Evolutionary conservation across 1,284 basidiomycete species (phyloP).

Genomic region (Ganoderma lingzhi): DNA sequence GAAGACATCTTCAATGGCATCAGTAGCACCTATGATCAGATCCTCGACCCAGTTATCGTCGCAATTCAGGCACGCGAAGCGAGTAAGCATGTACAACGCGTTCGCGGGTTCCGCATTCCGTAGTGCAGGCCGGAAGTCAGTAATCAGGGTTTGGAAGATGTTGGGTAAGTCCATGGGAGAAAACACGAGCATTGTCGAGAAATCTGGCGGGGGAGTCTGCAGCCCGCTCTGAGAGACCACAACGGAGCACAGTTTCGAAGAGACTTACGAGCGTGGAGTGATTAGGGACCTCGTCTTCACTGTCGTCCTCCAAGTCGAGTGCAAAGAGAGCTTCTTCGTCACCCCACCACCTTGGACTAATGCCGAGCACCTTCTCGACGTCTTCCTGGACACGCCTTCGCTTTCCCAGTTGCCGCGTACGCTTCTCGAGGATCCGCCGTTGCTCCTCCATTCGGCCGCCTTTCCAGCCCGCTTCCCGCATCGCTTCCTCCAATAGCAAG

Average conservation of each 20-base stretch:
- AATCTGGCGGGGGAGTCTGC: slow-evolving; percentile 77
- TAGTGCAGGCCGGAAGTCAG: slow-evolving; percentile 70
- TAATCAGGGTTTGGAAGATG: slow-evolving; percentile 85
- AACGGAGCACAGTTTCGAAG: slow-evolving; percentile 14
- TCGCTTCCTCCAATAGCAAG: slow-evolving; percentile 80
- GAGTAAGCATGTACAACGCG: slow-evolving; percentile 83
- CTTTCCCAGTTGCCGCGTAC: slow-evolving; percentile 61
- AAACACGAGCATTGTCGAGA: slow-evolving; percentile 91
- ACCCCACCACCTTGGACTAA: slow-evolving; percentile 75
- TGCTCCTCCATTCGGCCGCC: slow-evolving; percentile 72
- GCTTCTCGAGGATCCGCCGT: slow-evolving; percentile 64
- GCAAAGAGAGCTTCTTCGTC: slow-evolving; percentile 44
- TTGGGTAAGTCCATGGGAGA: slow-evolving; percentile 78
- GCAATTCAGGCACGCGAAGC: slow-evolving; percentile 87
- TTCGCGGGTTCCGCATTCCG: slow-evolving; percentile 85
- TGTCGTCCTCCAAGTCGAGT: slow-evolving; percentile 53
- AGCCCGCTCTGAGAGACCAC: slow-evolving; percentile 31
- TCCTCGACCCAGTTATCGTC: slow-evolving; percentile 93
- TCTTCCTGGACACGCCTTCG: slow-evolving; percentile 59
- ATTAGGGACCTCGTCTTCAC: slow-evolving; percentile 52
- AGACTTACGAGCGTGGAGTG: slow-evolving; percentile 62
- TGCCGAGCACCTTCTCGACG: slow-evolving; percentile 62
- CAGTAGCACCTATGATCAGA: slow-evolving; percentile 88
- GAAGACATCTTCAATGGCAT: slow-evolving; percentile 90
- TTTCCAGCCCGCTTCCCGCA: slow-evolving; percentile 80